Evolutionary conservation across 768 basidiomycete species (phyloP).

Genomic region (Xerocomellus intermedius): DNA sequence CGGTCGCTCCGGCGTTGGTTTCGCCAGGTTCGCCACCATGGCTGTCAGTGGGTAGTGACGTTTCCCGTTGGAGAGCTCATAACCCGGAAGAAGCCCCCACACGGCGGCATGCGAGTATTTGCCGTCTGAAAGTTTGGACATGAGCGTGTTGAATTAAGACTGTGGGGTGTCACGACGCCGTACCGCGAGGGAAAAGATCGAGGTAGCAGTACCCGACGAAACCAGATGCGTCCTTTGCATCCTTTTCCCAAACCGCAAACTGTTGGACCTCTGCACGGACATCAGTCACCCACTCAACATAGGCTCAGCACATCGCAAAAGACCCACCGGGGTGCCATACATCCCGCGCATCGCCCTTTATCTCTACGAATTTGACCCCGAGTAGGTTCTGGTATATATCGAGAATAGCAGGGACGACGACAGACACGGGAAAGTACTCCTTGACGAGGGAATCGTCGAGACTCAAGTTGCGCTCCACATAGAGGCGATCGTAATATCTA

Average conservation of each 20-base stretch:
- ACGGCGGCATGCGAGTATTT: slow-evolving; percentile 90
- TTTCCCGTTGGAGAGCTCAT: slow-evolving; percentile 51
- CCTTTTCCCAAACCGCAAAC: slow-evolving; percentile 82
- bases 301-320: neutral
- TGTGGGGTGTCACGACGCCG: slow-evolving; percentile 1
- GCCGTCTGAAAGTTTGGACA: slow-evolving; percentile 40
- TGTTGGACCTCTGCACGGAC: slow-evolving; percentile 65
- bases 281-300: neutral
- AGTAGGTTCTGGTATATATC: slow-evolving; percentile 82
- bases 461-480: slow-evolving; percentile 60
- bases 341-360: slow-evolving; percentile 54
- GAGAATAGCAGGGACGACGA: slow-evolving; percentile 80
- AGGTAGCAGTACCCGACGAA: slow-evolving; percentile 88
- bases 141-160: neutral
- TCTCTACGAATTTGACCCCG: slow-evolving; percentile 61
- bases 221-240: slow-evolving; percentile 63
- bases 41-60: slow-evolving; percentile 73
- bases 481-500: slow-evolving; percentile 39
- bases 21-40: slow-evolving; percentile 92
- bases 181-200: slow-evolving; percentile 83
- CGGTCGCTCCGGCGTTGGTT: slow-evolving; percentile 75
- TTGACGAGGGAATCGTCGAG: slow-evolving; percentile 80
- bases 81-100: slow-evolving; percentile 73
- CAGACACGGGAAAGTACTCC: slow-evolving; percentile 85
- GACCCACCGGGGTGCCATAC: slow-evolving; percentile 79